Percentiles rank a stretch among this genome's conserved stretches.
Evolutionary conservation across 2,329 filamentous ascomycete genomes (phyloP).

Genomic region (Setomelanomma holmii): DNA sequence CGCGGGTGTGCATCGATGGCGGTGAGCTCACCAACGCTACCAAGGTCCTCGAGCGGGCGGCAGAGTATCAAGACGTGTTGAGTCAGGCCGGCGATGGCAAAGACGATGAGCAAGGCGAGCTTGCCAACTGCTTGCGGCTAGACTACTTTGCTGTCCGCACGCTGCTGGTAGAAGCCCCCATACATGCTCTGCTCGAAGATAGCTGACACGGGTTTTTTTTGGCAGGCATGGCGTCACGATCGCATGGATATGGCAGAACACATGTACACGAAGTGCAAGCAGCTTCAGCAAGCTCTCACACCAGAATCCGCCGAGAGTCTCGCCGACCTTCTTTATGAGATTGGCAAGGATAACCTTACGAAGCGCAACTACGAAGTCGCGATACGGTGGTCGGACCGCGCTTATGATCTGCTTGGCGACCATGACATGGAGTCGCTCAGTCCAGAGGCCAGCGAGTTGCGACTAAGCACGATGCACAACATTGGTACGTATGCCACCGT

Average conservation of each 20-base stretch:
- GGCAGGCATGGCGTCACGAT: slow-evolving; percentile 76
- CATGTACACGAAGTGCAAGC: slow-evolving; percentile 70
- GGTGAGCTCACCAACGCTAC: slow-evolving; percentile 65
- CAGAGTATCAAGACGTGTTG: slow-evolving; percentile 55
- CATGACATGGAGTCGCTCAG: slow-evolving; percentile 65
- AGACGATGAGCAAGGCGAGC: slow-evolving; percentile 32
- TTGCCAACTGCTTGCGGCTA: slow-evolving; percentile 55
- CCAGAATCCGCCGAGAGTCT: slow-evolving; percentile 65
- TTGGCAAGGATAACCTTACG: slow-evolving; percentile 67
- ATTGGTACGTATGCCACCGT: slow-evolving; percentile 37
- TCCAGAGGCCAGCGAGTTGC: slow-evolving; percentile 67
- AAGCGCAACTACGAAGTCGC: slow-evolving; percentile 64
- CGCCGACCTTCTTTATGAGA: slow-evolving; percentile 73
- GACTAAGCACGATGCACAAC: slow-evolving; percentile 69
- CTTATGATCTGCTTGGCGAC: slow-evolving; percentile 64
- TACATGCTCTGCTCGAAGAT: not conserved
- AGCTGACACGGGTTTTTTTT: not conserved
- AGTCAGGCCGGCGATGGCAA: slow-evolving; percentile 21
- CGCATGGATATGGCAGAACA: slow-evolving; percentile 79
- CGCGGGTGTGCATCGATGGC: slow-evolving; percentile 67
- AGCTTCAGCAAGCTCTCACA: slow-evolving; percentile 52
- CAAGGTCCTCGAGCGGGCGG: slow-evolving; percentile 69
- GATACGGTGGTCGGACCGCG: slow-evolving; percentile 75
- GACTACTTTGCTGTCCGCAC: slow-evolving; percentile 73
- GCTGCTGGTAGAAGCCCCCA: slow-evolving; percentile 63